phyloP scores from a whole-genome alignment of 306 rosid species.

The Corylus americana region DNA sequence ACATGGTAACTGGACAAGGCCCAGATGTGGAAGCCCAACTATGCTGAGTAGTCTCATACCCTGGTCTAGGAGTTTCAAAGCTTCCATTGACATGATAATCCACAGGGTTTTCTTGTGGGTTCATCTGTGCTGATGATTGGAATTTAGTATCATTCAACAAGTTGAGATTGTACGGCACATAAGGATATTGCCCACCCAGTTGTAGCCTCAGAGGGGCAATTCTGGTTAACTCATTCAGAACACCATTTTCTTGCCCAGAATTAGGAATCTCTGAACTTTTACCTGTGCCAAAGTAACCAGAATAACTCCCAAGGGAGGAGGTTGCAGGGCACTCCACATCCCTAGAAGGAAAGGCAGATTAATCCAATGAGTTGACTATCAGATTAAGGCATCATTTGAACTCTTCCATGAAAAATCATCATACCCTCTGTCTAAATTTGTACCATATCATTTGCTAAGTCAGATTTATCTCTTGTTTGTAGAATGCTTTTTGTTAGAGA shows the following conservation, averaged over 20 bases:
- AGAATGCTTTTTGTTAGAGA: not conserved
- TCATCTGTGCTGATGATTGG: slow-evolving; percentile 55
- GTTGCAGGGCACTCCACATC: slow-evolving; percentile 73
- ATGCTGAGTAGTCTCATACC: slow-evolving; percentile 55
- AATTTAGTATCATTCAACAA: slow-evolving; percentile 53
- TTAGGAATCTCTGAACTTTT: slow-evolving; percentile 47
- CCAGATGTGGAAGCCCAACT: slow-evolving; percentile 82
- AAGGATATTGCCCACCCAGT: slow-evolving; percentile 62
- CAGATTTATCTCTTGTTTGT: not conserved
- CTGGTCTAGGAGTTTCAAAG: slow-evolving; percentile 62
- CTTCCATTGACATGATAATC: slow-evolving; percentile 67
- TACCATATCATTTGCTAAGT: not conserved
- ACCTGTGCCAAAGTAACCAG: slow-evolving; percentile 51
- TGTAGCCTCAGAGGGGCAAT: slow-evolving; percentile 57
- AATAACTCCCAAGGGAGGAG: slow-evolving; percentile 59
- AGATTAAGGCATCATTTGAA: not conserved
- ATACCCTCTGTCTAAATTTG: not conserved
- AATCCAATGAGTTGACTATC: slow-evolving; percentile 8
- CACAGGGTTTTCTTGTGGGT: slow-evolving; percentile 56
- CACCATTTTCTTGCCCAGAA: slow-evolving; percentile 49
- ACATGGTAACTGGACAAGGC: slow-evolving; percentile 52
- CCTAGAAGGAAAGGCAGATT: slow-evolving; percentile 36
- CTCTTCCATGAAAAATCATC: slow-evolving; percentile 12
- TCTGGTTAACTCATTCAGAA: slow-evolving; percentile 41
- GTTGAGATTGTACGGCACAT: slow-evolving; percentile 67